phyloP scores from a whole-genome alignment of 305 asterid genomes.

The Euphrasia arctica region DNA sequence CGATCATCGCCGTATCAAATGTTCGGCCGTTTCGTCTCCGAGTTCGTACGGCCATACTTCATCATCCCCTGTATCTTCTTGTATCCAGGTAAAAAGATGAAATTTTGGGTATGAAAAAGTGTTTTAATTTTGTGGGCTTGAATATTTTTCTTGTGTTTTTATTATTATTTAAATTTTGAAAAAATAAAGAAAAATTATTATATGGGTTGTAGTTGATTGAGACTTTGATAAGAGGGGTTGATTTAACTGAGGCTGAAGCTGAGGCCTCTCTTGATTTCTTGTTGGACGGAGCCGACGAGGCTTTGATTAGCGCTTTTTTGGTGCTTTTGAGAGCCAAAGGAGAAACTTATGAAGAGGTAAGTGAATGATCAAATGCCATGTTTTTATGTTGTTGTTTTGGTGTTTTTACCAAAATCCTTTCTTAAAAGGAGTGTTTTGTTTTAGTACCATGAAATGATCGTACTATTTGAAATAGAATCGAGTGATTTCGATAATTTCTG shows the following conservation, averaged over 20 bases:
- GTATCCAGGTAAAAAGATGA: constrained; percentile 43
- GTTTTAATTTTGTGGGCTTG: constrained; percentile 12
- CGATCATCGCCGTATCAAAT: constrained; percentile 18
- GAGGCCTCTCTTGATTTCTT: constrained; percentile 80
- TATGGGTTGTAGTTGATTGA: constrained; percentile 62
- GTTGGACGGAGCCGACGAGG: constrained; percentile 86
- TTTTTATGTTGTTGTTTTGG: neutral
- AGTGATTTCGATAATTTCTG: constrained; percentile 12
- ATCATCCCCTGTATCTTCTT: constrained; percentile 40
- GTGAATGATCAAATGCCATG: constrained; percentile 19
- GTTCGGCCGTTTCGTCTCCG: constrained; percentile 29
- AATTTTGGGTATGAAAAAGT: neutral
- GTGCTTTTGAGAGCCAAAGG: constrained; percentile 97
- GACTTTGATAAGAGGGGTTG: constrained; percentile 60
- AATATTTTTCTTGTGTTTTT: neutral
- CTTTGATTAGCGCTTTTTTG: constrained; percentile 86
- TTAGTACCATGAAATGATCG: neutral
- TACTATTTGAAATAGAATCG: neutral
- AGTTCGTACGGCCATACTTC: constrained; percentile 29
- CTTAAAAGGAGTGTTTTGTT: constrained; percentile 14
- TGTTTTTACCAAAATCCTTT: neutral
- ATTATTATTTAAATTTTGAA: neutral
- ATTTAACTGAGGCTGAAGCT: constrained; percentile 77
- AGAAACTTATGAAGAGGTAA: constrained; percentile 89
- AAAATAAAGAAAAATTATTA: neutral